Base-by-base conservation (phyloP, 495 filamentous ascomycete genomes). In the Penicillium atrosanguineum region DNA sequence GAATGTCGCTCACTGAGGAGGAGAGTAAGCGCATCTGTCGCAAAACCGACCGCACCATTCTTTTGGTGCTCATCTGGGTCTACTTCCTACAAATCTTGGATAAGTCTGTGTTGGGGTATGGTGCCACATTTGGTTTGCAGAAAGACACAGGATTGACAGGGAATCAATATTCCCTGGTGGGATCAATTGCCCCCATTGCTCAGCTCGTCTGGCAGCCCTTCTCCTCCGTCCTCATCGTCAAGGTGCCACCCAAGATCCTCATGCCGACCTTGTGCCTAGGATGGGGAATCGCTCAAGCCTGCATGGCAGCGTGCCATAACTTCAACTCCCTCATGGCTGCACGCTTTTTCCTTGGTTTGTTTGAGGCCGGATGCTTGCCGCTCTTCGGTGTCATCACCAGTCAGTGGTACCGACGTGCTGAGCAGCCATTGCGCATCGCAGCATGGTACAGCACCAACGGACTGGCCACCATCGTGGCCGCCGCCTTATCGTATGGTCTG, bases 121-220 rank as follows among this genome's bases (percentile, higher is more conserved):
- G 80, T 46, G 82, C 83, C 25, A 82, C 81, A 7, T 86, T 85
- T 47, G 84, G 84, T n/a, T 66, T 88, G 16, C 69, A 71, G 31
- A 61, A 75, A 25, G 81, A 83, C 52, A 79, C 77, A 0, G 47
- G 74, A 21, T 73, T 87, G 15, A 74, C 66, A 0, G 82, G 82
- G 7, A 76, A 81, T 56, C 73, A 87, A 54, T 87, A 86, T 61
- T 86, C 83, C 0, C 55, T 86, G 0, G 56, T 88, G 5, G 82
- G 83, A 1, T 83, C 80, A 4, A 85, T 87, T 23, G 77, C 76
- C 1, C 79, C 84, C 1, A 83, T 85, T 51, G 84, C 84, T 9
- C 83, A 87, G 65, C 73, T 88, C 44, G 76, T 69, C 28, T 86
- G 81, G 83, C 84, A 86, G 65, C 85, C 84, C 2, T 81, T 86